Base-by-base conservation (phyloP, 768 basidiomycete genomes). In the Lactarius quietus region DNA sequence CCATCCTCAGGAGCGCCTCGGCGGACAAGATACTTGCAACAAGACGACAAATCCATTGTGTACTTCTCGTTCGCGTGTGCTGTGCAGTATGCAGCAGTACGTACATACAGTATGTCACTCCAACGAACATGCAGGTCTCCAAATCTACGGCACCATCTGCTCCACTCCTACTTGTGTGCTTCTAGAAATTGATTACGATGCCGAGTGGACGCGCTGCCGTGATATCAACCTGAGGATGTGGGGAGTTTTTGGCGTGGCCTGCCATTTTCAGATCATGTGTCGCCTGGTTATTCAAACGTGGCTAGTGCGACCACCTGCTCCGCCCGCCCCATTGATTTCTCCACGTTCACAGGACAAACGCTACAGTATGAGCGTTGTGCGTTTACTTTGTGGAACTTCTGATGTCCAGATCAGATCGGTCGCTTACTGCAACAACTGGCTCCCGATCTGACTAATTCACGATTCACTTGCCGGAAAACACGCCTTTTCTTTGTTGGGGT, bases 391-490 rank as follows among this genome's bases (percentile, higher is more conserved):
- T 61, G 52, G 52, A 41, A 26, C 17, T 59, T 64, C 63, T 64
- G 64, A 56, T 31, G 54, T 51, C 33, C 20, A 45, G 64, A 65
- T 60, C 54, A 17, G 54, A 65, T 61, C 28, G 41, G 33, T 60
- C 53, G 33, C 35, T 15, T 51, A 14, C 26, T 14, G 48, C 23
- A 28, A 38, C 14, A n/a, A 4, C 45, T 39, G 36, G 23, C 60
- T 3, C 14, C 31, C 43, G 20, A 20, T 59, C 26, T 31, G 43
- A 53, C 38, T 38, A 29, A 48, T 26, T 48, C 23, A 52, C 14
- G 17, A 38, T 38, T n/a, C 9, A 51, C 39, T 31, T 28, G 41
- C 38, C 12, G 54, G 29, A 28, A 29, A 35, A 55, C 61, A 45
- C 55, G 10, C 33, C 12, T 9, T 36, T 38, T 28, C 6, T 29